phyloP scores from a whole-genome alignment of 2,329 filamentous ascomycete genomes.

The Aspergillus fructus region DNA sequence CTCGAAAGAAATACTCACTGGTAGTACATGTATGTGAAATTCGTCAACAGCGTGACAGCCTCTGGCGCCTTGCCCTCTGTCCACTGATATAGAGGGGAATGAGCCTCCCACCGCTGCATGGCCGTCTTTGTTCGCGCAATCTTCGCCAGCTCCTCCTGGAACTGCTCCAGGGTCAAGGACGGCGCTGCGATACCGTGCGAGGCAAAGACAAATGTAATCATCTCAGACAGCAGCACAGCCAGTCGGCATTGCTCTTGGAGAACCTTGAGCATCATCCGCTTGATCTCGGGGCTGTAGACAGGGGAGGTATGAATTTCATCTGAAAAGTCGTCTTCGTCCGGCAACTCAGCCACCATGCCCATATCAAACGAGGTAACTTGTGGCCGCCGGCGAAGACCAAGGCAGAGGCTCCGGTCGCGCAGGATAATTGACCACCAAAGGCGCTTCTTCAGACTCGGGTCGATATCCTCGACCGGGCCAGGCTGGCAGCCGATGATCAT shows the following conservation, averaged over 20 bases:
- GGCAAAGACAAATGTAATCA: constrained; percentile 48
- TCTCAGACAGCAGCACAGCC: constrained; percentile 49
- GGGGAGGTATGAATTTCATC: constrained; percentile 48
- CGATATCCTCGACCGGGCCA: constrained; percentile 34
- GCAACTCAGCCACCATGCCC: constrained; percentile 40
- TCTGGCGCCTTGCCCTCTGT: constrained; percentile 7
- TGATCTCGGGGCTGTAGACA: constrained; percentile 49
- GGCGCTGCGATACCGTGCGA: constrained; percentile 17
- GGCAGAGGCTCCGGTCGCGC: constrained; percentile 51
- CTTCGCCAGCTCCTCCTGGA: constrained; percentile 9
- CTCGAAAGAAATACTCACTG: constrained; percentile 37
- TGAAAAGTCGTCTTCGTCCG: constrained; percentile 47
- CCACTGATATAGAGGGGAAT: constrained; percentile 6
- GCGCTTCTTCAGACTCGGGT: constrained; percentile 45
- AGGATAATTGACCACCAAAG: constrained; percentile 58
- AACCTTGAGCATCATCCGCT: constrained; percentile 46
- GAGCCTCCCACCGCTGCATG: constrained; percentile 21
- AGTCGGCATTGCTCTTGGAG: constrained; percentile 49
- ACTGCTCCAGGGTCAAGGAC: constrained; percentile 16
- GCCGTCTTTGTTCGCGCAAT: constrained; percentile 17
- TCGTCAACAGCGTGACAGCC: constrained; percentile 36
- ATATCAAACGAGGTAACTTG: constrained; percentile 52
- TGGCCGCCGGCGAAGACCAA: constrained; percentile 52
- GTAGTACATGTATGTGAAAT: constrained; percentile 54
- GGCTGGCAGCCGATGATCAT: constrained; percentile 48